A percentile compares a stretch with the other conserved stretches of the same genome.
Conservation (phyloP, 2,329 filamentous ascomycete species). For the Aspergillus quadrilineatus region DNA sequence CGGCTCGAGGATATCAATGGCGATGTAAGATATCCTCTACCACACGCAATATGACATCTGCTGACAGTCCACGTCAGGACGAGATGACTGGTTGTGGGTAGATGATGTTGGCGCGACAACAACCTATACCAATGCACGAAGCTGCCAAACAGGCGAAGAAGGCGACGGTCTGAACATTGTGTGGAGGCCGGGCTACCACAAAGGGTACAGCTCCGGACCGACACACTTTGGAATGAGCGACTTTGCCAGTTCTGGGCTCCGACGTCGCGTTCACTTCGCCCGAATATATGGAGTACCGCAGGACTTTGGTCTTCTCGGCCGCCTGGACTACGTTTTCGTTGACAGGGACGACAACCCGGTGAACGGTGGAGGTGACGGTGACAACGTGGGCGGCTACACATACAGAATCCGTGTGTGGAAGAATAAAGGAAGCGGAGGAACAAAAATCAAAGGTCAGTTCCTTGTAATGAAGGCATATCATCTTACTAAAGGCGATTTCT, state of each 20-base stretch:
- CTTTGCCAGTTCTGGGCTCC: slow-evolving; percentile 3
- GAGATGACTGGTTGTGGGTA: slow-evolving; percentile 7
- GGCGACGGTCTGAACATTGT: slow-evolving; percentile 10
- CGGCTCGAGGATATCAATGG: slow-evolving; percentile 28
- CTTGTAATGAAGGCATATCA: not conserved
- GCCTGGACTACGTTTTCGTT: slow-evolving; percentile 23
- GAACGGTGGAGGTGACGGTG: not conserved
- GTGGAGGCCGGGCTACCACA: slow-evolving; percentile 8
- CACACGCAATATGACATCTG: not conserved
- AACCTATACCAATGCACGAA: not conserved
- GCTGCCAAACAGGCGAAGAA: slow-evolving; percentile 1
- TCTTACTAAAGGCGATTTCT: not conserved
- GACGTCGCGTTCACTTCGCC: slow-evolving; percentile 25
- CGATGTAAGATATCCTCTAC: slow-evolving; percentile 16
- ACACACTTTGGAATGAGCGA: slow-evolving; percentile 15
- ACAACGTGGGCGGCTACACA: too few species aligned
- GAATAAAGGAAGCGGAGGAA: not conserved
- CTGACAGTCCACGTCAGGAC: slow-evolving; percentile 9
- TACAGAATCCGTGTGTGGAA: not conserved
- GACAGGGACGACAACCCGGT: not conserved
- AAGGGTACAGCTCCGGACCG: slow-evolving; percentile 10
- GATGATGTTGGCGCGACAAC: not conserved
- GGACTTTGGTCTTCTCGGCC: slow-evolving; percentile 11
- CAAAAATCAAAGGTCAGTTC: slow-evolving; percentile 2
- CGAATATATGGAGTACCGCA: slow-evolving; percentile 22